Evolutionary conservation across 1,284 basidiomycete genomes (phyloP), one percentile per base, ranked within the genome.

Genomic region (Rhizopogon parksii): DNA sequence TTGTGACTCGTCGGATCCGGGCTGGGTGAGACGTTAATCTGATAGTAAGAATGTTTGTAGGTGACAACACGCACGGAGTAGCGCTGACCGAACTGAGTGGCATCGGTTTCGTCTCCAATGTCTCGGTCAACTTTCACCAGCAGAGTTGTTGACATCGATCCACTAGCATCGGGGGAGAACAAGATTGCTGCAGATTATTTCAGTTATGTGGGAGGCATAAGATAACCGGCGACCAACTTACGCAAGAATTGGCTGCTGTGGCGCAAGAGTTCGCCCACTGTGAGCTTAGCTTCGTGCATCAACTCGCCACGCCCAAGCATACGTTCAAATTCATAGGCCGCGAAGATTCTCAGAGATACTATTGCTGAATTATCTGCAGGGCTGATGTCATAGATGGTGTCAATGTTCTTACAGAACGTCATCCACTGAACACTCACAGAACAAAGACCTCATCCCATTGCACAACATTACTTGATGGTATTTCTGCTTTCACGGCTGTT

Each of bases 371-470:
- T 6, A 2, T 56, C 36, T 4, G 49, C 36, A 1, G 60, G 56
- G 9, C 59, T 60, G 14, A 4, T 32, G 11, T 9, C 3, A 12
- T 12, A 43, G 14, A 8, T 4, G 7, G 30, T 2, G 30, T 42
- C 7, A 43, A 14, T 43, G 21, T 19, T 32, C 7, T 43, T 17
- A 43, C 30, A 1, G 4, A 43, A 43, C 7, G 7, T 12, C 15
- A 7, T 43, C 12, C 17, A 32, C 19, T 14, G 17, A 43, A 17
- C 12, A 43, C 55, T 19, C 2, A 59, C 58, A 61, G 14, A 0
- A 24, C n/a, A 17, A 60, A 51, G 4, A 2, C 2, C 8, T 60
- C 53, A 4, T 53, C 35, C 60, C 59, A 60, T 12, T 60, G 40
- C 9, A 60, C 17, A 6, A 45, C 2, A 15, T 15, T 30, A 2